These are phyloP conservation scores for Plantago coronopus DNA, from an alignment of 305 asterid species.

Conservation along the genomic window DNA sequence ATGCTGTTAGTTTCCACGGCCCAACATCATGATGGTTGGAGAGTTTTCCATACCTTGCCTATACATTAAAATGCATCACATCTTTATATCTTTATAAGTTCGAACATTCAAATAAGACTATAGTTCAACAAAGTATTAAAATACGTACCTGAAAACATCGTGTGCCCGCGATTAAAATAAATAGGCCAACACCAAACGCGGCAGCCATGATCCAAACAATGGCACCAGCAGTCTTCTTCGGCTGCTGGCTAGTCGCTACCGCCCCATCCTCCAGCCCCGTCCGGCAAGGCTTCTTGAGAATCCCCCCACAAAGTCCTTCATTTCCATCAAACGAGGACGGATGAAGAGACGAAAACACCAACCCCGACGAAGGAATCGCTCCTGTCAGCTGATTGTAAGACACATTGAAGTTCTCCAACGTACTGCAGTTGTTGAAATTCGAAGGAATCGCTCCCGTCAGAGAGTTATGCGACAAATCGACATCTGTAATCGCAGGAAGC, in stretches of 20 bases:
- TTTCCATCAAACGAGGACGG: constrained; percentile 74
- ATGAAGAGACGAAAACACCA: constrained; percentile 55
- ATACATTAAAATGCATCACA: not conserved
- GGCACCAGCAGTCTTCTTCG: constrained; percentile 62
- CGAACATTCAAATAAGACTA: too few relatives aligned
- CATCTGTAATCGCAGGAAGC: constrained; percentile 60
- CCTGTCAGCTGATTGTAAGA: constrained; percentile 85
- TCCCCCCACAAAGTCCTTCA: constrained; percentile 69
- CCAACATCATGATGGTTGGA: constrained; percentile 34
- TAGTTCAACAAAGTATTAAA: too few relatives aligned
- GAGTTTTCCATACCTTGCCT: constrained; percentile 42
- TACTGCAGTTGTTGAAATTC: constrained; percentile 61
- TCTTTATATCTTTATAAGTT: too few relatives aligned
- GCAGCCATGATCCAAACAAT: constrained; percentile 77
- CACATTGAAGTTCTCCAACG: constrained; percentile 73
- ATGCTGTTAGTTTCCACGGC: constrained; percentile 83
- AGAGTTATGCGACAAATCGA: constrained; percentile 67
- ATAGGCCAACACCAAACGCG: constrained; percentile 61
- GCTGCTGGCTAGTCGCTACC: constrained; percentile 33
- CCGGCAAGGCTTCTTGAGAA: constrained; percentile 50
- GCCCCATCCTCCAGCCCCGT: constrained; percentile 26
- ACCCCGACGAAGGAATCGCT: constrained; percentile 66
- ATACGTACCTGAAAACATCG: constrained; percentile 37
- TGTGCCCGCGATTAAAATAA: constrained; percentile 51
- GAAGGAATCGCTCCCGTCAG: constrained; percentile 75